Evolutionary conservation across 345 rosid species (phyloP).

Genomic region (Gossypium herbaceum): DNA sequence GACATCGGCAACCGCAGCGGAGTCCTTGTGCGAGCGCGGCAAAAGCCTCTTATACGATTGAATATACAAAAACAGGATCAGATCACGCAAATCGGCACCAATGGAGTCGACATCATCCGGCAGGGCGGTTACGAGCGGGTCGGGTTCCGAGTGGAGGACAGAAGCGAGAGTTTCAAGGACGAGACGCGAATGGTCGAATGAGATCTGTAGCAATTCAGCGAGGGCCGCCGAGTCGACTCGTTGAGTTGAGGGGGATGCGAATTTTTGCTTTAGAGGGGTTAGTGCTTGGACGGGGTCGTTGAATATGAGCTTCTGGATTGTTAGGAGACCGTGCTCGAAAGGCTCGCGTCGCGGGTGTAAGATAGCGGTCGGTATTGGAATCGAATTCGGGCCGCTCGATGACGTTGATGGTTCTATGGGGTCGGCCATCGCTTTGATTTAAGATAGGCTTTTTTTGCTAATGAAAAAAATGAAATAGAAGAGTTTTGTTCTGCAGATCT

Average conservation of each 20-base stretch:
- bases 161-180: conserved; percentile 88
- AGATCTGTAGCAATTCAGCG: conserved; percentile 87
- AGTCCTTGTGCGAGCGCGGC: conserved; percentile 91
- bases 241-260: conserved; percentile 34
- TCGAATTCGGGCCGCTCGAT: conserved; percentile 38
- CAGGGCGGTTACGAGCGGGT: conserved; percentile 58
- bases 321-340: conserved; percentile 95
- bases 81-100: conserved; percentile 84
- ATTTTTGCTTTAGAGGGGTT: conserved; percentile 61
- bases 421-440: conserved; percentile 43
- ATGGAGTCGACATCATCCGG: conserved; percentile 57
- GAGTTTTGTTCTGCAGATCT: conserved; percentile 35
- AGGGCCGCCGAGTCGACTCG: conserved; percentile 62
- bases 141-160: conserved; percentile 73
- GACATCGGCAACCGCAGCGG: conserved; percentile 92
- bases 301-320: conserved; percentile 85
- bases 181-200: conserved; percentile 77
- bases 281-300: conserved; percentile 82
- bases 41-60: conserved; percentile 91
- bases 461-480: too few relatives aligned
- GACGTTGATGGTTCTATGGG: conserved; percentile 51
- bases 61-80: conserved; percentile 76
- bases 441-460: background rate
- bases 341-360: conserved; percentile 89
- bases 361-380: conserved; percentile 32